Evolutionary conservation across 441 rosid genomes (phyloP).

Genomic region (Erysimum pusillum): DNA sequence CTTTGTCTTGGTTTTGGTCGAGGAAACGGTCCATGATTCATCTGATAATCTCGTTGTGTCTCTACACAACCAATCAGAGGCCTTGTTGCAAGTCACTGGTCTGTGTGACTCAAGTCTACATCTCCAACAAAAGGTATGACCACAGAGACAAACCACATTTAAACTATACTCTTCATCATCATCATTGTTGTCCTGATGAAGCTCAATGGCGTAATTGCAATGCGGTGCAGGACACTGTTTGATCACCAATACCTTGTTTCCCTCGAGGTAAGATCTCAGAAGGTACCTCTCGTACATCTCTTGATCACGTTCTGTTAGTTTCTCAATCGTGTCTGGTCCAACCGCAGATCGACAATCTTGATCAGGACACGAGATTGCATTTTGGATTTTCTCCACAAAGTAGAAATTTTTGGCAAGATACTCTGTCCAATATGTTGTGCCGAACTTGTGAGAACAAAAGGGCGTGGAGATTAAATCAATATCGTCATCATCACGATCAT

Average conservation of each 20-base stretch:
- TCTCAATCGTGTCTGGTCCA: conserved; percentile 38
- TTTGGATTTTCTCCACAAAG: neutral
- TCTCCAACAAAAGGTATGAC: conserved; percentile 38
- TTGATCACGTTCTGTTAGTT: neutral
- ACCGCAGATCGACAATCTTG: conserved; percentile 21
- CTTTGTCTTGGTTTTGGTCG: neutral
- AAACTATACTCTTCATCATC: neutral
- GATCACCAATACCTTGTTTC: neutral
- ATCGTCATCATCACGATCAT: neutral
- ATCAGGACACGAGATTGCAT: conserved; percentile 35
- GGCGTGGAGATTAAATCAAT: conserved; percentile 30
- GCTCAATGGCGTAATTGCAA: conserved; percentile 28
- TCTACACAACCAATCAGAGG: conserved; percentile 27
- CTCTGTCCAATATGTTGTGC: conserved; percentile 19
- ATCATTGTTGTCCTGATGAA: neutral
- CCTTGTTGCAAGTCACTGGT: conserved; percentile 47
- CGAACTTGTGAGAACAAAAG: conserved; percentile 36
- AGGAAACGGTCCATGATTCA: neutral
- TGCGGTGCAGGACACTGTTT: conserved; percentile 30
- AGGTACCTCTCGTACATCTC: conserved; percentile 18
- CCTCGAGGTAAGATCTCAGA: conserved; percentile 25
- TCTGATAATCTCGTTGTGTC: neutral
- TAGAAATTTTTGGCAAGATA: conserved; percentile 3
- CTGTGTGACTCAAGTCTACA: conserved; percentile 38
- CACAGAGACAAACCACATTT: conserved; percentile 40